These are phyloP conservation scores for Fusarium sp. DNA, from an alignment of 2,329 filamentous ascomycete species.

Conservation along the genomic window DNA sequence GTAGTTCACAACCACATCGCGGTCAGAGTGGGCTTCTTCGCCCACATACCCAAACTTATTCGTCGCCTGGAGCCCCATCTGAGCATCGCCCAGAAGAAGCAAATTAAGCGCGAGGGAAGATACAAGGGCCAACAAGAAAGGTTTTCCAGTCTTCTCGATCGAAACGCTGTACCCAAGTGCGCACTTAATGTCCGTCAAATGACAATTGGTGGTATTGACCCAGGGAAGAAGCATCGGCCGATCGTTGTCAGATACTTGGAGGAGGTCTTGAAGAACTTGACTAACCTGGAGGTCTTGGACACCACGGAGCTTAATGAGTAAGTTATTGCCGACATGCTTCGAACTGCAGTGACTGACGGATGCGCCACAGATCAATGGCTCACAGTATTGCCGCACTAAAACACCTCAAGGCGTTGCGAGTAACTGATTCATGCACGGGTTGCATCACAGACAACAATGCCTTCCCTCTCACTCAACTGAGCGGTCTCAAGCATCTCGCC, in stretches of 20 bases:
- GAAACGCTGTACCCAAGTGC: not conserved
- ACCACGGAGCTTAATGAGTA: not conserved
- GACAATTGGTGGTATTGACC: not conserved
- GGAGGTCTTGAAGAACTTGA: conserved; percentile 12
- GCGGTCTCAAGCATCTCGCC: conserved; percentile 6
- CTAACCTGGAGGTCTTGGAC: not conserved
- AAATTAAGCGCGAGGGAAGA: not conserved
- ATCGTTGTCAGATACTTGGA: not conserved
- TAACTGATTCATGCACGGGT: not conserved
- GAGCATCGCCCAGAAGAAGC: conserved; percentile 12
- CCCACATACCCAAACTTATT: not conserved
- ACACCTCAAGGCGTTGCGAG: not conserved
- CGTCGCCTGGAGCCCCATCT: conserved; percentile 1
- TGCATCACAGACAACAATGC: not conserved
- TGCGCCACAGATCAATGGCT: not conserved
- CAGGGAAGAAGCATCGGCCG: not conserved
- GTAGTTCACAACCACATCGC: conserved; percentile 3
- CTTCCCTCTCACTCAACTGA: not conserved
- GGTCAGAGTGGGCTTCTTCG: not conserved
- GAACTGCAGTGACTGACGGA: rapidly evolving
- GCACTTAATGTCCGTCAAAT: conserved; percentile 11
- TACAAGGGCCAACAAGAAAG: not conserved
- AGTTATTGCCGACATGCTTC: rapidly evolving
- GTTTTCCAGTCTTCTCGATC: not conserved
- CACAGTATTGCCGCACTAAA: not conserved